Evolutionary conservation across 1,284 basidiomycete genomes (phyloP).

Genomic region (Moniliella sp.): DNA sequence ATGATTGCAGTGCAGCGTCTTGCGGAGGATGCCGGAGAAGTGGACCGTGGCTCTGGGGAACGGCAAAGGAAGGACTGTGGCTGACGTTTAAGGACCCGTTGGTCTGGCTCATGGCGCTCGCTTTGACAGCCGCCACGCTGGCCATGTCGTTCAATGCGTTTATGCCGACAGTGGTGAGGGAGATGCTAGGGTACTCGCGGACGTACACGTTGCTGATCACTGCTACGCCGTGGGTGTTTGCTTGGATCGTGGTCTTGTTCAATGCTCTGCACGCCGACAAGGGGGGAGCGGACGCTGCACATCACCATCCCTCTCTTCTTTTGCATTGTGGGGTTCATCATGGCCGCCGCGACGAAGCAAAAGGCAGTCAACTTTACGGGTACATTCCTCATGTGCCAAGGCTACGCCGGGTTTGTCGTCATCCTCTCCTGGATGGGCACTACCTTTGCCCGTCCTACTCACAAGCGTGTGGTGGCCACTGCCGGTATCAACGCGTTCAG

Average conservation of each 20-base stretch:
- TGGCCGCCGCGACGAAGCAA: constrained; percentile 6
- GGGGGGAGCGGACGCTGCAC: constrained; percentile 10
- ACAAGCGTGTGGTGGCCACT: constrained; percentile 13
- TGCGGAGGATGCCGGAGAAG: constrained; percentile 42
- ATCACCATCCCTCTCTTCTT: constrained; percentile 1
- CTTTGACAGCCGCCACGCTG: constrained; percentile 7
- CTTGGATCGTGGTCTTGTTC: constrained; percentile 11
- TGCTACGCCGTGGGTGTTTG: constrained; percentile 15
- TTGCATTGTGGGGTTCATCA: constrained; percentile 20
- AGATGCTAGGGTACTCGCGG: constrained; percentile 10
- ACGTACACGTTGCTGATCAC: constrained; percentile 15
- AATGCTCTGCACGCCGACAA: constrained; percentile 18
- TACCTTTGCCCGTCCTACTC: constrained; percentile 11
- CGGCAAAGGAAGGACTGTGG: constrained; percentile 34
- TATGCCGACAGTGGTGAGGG: constrained; percentile 5
- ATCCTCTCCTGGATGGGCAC: constrained; percentile 15
- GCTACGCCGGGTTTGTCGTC: constrained; percentile 9
- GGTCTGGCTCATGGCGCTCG: constrained; percentile 10
- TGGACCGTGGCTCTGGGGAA: constrained; percentile 40
- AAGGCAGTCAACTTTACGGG: constrained; percentile 12
- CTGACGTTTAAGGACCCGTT: constrained; percentile 12
- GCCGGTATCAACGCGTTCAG: constrained; percentile 35
- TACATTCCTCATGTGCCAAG: constrained; percentile 11
- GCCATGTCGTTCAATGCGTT: constrained; percentile 3
- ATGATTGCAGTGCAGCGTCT: constrained; percentile 11